Percentiles rank a stretch among this genome's conserved stretches.
phyloP scores from a whole-genome alignment of 2,329 filamentous ascomycete species.

The Dothistroma septosporum region DNA sequence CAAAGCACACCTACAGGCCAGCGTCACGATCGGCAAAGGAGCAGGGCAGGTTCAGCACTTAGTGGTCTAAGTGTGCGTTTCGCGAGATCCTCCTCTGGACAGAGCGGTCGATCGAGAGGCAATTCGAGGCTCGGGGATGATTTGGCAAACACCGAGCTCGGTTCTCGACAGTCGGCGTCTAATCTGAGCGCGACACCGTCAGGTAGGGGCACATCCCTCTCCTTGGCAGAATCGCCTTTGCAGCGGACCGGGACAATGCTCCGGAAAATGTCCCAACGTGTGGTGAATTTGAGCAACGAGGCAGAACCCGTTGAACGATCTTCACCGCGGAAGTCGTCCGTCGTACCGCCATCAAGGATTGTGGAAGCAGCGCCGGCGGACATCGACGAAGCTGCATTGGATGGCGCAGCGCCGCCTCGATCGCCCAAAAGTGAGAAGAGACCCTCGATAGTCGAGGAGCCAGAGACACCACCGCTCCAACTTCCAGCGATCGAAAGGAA shows the following conservation, averaged over 20 bases:
- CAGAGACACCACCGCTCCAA: conserved; percentile 18
- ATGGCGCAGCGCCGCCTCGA: conserved; percentile 24
- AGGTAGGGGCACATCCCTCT: conserved; percentile 46
- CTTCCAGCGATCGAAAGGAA: conserved; percentile 50
- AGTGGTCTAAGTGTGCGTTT: conserved; percentile 53
- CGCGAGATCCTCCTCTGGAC: conserved; percentile 35
- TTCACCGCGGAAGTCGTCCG: conserved; percentile 55
- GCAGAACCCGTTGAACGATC: conserved; percentile 74
- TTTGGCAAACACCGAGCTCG: conserved; percentile 56
- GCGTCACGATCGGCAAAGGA: conserved; percentile 42
- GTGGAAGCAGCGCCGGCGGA: conserved; percentile 4
- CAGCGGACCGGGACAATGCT: conserved; percentile 50
- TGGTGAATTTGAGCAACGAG: conserved; percentile 95
- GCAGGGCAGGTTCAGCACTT: conserved; percentile 13
- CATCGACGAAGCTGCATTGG: conserved; percentile 12
- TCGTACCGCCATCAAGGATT: conserved; percentile 36
- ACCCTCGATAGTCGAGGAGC: conserved; percentile 29
- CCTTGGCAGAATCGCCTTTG: conserved; percentile 45
- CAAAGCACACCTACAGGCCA: conserved; percentile 40
- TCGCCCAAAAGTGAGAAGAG: conserved; percentile 33
- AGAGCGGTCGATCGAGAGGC: conserved; percentile 36
- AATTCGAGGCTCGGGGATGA: conserved; percentile 57
- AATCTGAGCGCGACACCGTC: conserved; percentile 53
- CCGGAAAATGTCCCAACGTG: conserved; percentile 84
- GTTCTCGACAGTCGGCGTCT: conserved; percentile 38